These are phyloP conservation scores for Bidens hawaiensis DNA, from an alignment of 140 eudicot genomes.

Conservation along the genomic window DNA sequence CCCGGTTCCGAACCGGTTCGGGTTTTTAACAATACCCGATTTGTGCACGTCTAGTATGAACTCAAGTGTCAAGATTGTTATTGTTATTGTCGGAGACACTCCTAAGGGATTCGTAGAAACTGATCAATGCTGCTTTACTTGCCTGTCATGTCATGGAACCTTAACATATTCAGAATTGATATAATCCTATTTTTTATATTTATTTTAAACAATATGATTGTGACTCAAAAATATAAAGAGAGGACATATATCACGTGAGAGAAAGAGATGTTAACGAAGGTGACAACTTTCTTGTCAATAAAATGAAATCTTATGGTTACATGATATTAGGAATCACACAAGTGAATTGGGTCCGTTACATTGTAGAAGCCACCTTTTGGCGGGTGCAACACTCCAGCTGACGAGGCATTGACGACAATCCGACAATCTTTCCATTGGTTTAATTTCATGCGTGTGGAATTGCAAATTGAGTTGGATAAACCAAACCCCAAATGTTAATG, in stretches of 20 bases:
- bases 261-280: too few relatives aligned
- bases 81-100: slow-evolving; percentile 23
- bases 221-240: too few relatives aligned
- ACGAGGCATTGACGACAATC: slow-evolving; percentile 29
- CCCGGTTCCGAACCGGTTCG: too few relatives aligned
- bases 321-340: too few relatives aligned
- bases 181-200: background rate
- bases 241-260: too few relatives aligned
- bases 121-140: slow-evolving; percentile 51
- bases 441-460: slow-evolving; percentile 23
- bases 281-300: too few relatives aligned
- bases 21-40: too few relatives aligned
- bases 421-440: slow-evolving; percentile 30
- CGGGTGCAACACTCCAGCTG: slow-evolving; percentile 17
- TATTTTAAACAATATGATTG: background rate
- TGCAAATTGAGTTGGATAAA: slow-evolving; percentile 34
- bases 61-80: slow-evolving; percentile 38
- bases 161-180: background rate
- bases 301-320: too few relatives aligned
- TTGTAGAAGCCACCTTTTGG: slow-evolving; percentile 26
- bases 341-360: slow-evolving; percentile 6
- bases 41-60: too few relatives aligned
- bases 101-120: slow-evolving; percentile 37
- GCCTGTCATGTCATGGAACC: slow-evolving; percentile 37
- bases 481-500: slow-evolving; percentile 35